Conservation (phyloP, 208 protist species). For the Naegleria gruberi region DNA sequence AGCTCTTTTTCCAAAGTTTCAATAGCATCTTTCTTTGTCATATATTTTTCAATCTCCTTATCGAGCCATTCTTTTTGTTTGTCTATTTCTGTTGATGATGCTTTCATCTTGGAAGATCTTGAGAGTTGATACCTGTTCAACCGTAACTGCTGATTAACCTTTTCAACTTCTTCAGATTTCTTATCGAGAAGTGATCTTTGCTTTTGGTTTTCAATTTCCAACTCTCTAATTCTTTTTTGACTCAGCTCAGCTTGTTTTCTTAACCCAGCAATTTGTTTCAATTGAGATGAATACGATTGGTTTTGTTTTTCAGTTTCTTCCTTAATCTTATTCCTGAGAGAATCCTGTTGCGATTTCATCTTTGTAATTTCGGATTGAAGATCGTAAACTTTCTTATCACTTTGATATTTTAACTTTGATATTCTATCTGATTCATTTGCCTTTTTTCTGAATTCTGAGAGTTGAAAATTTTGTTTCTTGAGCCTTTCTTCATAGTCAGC, state of each 20-base stretch:
- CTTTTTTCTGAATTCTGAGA: not conserved
- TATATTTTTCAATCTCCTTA: constrained; percentile 16
- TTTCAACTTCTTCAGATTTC: not conserved
- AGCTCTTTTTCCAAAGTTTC: constrained; percentile 11
- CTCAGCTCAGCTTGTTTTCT: not conserved
- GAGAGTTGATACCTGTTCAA: not conserved
- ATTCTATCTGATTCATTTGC: not conserved
- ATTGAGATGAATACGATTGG: not conserved
- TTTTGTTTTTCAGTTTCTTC: not conserved
- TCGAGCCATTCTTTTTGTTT: constrained; percentile 12
- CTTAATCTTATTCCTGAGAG: not conserved
- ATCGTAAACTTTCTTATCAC: constrained; percentile 23
- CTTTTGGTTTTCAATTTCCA: not conserved
- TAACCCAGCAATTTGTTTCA: not conserved
- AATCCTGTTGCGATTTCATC: constrained; percentile 12
- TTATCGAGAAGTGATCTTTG: not conserved
- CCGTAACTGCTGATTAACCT: not conserved
- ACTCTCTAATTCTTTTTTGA: constrained; percentile 13
- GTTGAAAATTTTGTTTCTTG: constrained; percentile 11
- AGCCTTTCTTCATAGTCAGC: constrained; percentile 15
- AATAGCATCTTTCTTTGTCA: constrained; percentile 13
- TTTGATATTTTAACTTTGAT: not conserved
- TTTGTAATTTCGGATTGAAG: not conserved
- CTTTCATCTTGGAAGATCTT: not conserved
- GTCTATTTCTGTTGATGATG: not conserved